Evolutionary conservation across 306 rosid species (phyloP), one percentile per base, ranked within the genome.

Genomic region (Castanea crenata): DNA sequence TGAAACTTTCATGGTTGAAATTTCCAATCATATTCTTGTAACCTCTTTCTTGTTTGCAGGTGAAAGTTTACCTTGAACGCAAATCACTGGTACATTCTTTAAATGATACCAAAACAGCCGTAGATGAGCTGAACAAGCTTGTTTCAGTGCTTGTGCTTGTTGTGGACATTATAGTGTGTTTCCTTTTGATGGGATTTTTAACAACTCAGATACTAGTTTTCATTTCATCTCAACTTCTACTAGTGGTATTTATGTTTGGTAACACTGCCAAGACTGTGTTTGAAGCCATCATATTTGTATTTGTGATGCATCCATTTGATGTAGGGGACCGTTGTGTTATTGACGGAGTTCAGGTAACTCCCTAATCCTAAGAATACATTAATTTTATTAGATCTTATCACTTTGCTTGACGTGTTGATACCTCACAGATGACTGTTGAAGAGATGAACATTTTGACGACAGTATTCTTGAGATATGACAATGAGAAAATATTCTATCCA

Each of bases 281-380:
- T 81, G 99, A 95, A 87, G 92, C 94, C 56, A 92, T 95, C 87
- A 83, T 95, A 32, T 95, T 95, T 51, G 92, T 95, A 56, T 95
- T 92, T 46, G 96, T 91, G 80, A 91, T 89, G 98, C 97, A 92
- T 76, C 98, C 97, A 1, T 92, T 83, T 35, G 99, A 95, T 56
- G 94, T 95, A 15, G 97, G 99, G 18, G 98, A 95, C 73, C 98
- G 91, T 29, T 91, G 98, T 57, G 98, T 95, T 61, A 83, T 95
- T 21, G 99, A 92, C 62, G 98, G 96, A 49, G 88, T 89, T 29
- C 98, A 95, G 96, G 98, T 92, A 92, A 35, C 69, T 55, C 51
- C 49, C 76, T 44, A 55, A 67, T 35, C 74, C 31, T 23, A 5
- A 52, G n/a, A 52, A 35, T 54, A 1, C 11, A 0, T 31, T 13